Evolutionary conservation across 805 yeast species (phyloP).

Genomic region (Clavispora phyllophila): DNA sequence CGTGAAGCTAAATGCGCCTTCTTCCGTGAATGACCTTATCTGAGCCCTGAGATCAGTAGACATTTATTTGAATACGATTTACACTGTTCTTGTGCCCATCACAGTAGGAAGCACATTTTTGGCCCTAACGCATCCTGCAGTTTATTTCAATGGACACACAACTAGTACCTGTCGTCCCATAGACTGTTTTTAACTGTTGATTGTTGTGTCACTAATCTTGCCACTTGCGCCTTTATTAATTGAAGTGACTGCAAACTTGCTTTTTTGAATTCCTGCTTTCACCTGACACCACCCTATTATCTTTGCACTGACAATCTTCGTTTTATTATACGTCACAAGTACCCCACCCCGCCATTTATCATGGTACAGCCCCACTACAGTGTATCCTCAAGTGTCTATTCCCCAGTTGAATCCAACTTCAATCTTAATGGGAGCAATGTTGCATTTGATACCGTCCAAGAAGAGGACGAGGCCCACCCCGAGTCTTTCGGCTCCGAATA

Average conservation of each 20-base stretch:
- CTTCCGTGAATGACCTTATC: too few relatives aligned
- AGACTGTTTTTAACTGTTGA: background rate
- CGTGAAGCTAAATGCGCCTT: too few relatives aligned
- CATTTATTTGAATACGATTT: too few relatives aligned
- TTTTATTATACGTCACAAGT: background rate
- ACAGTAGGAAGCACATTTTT: background rate
- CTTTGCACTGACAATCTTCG: background rate
- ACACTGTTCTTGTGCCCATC: too few relatives aligned
- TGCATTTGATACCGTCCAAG: conserved; percentile 12
- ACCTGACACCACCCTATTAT: background rate
- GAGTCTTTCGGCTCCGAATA: conserved; percentile 9
- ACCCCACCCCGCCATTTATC: background rate
- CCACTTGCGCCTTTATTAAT: background rate
- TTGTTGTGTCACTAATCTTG: background rate
- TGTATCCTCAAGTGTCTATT: conserved; percentile 34
- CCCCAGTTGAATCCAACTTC: conserved; percentile 21
- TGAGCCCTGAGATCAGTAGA: too few relatives aligned
- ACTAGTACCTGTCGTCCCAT: background rate
- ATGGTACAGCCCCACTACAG: conserved; percentile 21
- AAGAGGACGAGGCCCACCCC: conserved; percentile 15
- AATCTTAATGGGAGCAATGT: conserved; percentile 7
- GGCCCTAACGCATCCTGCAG: background rate
- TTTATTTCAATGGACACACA: background rate
- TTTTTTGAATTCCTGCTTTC: background rate
- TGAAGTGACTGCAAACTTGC: background rate